Evolutionary conservation across 371 early-diverging fungal species (phyloP).

Genomic region (Coemansia sp.): DNA sequence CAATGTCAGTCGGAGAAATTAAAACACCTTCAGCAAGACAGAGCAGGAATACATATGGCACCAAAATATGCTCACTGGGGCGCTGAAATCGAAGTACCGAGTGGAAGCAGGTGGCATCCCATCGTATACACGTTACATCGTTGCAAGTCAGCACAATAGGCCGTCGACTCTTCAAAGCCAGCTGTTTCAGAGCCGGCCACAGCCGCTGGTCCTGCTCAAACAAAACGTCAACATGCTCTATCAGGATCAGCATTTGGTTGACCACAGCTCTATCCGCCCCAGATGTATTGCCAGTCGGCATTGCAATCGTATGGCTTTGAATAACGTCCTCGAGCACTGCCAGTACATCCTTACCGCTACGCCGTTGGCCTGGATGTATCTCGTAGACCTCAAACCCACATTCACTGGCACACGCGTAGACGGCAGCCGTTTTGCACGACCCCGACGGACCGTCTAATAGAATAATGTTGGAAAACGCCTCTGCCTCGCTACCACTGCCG

Average conservation of each 20-base stretch:
- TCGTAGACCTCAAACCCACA: constrained; percentile 75
- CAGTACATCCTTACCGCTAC: constrained; percentile 71
- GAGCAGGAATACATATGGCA: constrained; percentile 39
- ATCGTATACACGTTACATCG: constrained; percentile 26
- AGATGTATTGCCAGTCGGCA: constrained; percentile 12
- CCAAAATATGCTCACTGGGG: constrained; percentile 23
- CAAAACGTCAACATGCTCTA: constrained; percentile 81
- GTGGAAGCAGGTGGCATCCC: constrained; percentile 29
- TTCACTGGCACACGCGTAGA: constrained; percentile 72
- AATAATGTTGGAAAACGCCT: constrained; percentile 55
- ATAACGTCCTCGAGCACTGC: constrained; percentile 70
- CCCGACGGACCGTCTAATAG: constrained; percentile 72
- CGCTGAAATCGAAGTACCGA: constrained; percentile 29
- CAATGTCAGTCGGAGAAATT: constrained; percentile 23
- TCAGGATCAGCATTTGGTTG: constrained; percentile 66
- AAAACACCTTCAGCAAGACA: constrained; percentile 32
- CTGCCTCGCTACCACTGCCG: constrained; percentile 22
- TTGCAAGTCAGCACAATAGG: constrained; percentile 84
- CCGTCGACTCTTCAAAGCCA: constrained; percentile 71
- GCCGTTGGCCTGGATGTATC: constrained; percentile 63
- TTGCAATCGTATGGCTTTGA: constrained; percentile 62
- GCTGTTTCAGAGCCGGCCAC: constrained; percentile 66
- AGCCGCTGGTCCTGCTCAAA: constrained; percentile 83
- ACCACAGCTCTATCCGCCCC: constrained; percentile 8
- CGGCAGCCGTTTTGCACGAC: constrained; percentile 74